Conservation (phyloP, 441 rosid genomes). For the Mallotus repandus region DNA sequence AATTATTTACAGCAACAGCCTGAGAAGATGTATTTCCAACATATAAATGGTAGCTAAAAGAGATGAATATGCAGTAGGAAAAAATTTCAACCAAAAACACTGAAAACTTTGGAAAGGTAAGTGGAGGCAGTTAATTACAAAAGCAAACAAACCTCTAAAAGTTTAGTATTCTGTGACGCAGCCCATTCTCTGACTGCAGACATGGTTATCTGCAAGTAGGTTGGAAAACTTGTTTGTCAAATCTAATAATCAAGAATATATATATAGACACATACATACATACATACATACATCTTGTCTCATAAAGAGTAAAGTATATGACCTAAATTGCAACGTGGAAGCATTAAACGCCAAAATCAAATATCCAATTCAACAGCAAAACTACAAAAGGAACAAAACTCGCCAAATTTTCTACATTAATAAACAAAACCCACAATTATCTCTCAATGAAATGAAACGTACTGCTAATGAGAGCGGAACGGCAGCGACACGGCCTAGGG, state of each 20-base stretch:
- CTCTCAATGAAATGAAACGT: slow-evolving; percentile 21
- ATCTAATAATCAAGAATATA: no score
- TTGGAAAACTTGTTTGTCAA: no score
- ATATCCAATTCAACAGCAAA: no score
- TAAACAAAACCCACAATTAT: no score
- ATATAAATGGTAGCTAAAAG: slow-evolving; percentile 3
- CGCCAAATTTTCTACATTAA: no score
- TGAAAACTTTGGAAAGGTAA: neutral
- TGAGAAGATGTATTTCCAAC: slow-evolving; percentile 24
- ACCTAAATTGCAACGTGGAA: no score
- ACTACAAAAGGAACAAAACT: no score
- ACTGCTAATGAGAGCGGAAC: slow-evolving; percentile 81
- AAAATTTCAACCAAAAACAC: neutral
- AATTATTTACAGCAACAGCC: slow-evolving; percentile 34
- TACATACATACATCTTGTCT: no score
- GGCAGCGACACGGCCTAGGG: slow-evolving; percentile 89
- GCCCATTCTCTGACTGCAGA: no score
- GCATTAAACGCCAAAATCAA: neutral
- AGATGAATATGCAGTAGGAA: neutral
- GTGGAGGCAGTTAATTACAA: neutral
- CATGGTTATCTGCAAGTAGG: slow-evolving; percentile 31
- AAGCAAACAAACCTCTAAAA: slow-evolving; percentile 14
- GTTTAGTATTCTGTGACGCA: no score
- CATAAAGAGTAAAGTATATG: neutral
- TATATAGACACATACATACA: no score